Conservation (phyloP, 805 yeast genomes). For the Suhomyces kilbournensis region DNA sequence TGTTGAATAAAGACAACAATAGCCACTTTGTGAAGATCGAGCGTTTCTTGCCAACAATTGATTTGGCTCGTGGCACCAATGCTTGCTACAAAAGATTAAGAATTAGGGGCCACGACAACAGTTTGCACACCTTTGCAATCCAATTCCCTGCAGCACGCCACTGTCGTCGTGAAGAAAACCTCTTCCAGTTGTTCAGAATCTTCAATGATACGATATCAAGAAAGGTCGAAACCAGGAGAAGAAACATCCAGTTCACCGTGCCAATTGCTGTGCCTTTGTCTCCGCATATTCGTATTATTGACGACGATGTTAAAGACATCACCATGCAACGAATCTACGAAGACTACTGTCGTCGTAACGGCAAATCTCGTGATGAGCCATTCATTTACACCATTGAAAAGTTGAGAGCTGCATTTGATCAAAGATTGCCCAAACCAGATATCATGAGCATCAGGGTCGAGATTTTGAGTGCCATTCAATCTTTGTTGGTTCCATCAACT, state of each 20-base stretch:
- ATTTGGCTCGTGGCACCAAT: slow-evolving; percentile 83
- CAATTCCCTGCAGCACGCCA: slow-evolving; percentile 98
- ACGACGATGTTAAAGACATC: slow-evolving; percentile 73
- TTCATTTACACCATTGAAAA: slow-evolving; percentile 81
- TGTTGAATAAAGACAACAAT: slow-evolving; percentile 83
- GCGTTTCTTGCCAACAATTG: slow-evolving; percentile 84
- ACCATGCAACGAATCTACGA: slow-evolving; percentile 85
- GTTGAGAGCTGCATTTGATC: slow-evolving; percentile 89
- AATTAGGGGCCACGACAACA: slow-evolving; percentile 92
- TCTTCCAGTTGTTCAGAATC: slow-evolving; percentile 86
- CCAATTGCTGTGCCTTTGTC: slow-evolving; percentile 93
- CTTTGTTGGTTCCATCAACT: slow-evolving; percentile 79
- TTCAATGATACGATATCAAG: slow-evolving; percentile 77
- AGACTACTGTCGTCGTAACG: slow-evolving; percentile 70
- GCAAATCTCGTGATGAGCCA: slow-evolving; percentile 84
- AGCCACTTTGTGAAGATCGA: slow-evolving; percentile 91
- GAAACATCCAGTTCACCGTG: slow-evolving; percentile 78
- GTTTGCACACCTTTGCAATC: slow-evolving; percentile 87
- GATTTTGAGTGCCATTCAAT: slow-evolving; percentile 85
- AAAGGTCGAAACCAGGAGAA: slow-evolving; percentile 83
- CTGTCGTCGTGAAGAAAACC: slow-evolving; percentile 92
- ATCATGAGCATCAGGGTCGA: slow-evolving; percentile 84
- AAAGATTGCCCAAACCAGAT: slow-evolving; percentile 91
- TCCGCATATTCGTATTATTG: slow-evolving; percentile 87
- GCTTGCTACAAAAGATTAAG: slow-evolving; percentile 86